phyloP scores from a whole-genome alignment of 768 basidiomycete genomes.

The Crassisporium funariophilum region DNA sequence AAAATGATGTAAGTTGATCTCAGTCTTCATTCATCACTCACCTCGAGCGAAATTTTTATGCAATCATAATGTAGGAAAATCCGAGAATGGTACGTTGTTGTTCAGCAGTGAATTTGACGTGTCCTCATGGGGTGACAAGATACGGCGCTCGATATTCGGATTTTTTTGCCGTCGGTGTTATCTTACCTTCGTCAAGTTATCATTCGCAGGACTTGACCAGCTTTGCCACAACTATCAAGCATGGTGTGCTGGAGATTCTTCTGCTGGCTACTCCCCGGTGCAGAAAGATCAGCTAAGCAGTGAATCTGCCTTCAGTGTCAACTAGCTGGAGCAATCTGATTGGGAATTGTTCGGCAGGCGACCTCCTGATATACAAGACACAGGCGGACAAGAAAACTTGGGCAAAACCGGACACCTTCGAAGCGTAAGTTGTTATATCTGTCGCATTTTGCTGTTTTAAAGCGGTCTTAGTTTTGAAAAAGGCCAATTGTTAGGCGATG shows the following conservation, averaged over 20 bases:
- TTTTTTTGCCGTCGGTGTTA: constrained; percentile 80
- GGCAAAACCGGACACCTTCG: constrained; percentile 63
- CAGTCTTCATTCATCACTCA: background rate
- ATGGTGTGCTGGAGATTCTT: constrained; percentile 56
- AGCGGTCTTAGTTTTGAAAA: constrained; percentile 60
- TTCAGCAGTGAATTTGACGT: no score
- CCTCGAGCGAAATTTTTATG: background rate
- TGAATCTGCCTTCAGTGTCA: constrained; percentile 6
- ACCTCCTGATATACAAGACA: constrained; percentile 61
- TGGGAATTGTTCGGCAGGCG: constrained; percentile 38
- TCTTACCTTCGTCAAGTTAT: constrained; percentile 74
- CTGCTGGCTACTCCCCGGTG: constrained; percentile 49
- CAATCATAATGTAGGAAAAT: constrained; percentile 20
- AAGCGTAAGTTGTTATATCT: constrained; percentile 43
- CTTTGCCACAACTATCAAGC: constrained; percentile 66
- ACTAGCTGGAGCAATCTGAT: background rate
- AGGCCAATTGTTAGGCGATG: constrained; percentile 65
- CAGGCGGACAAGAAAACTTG: constrained; percentile 65
- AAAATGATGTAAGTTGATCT: constrained; percentile 46
- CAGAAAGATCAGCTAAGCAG: constrained; percentile 55
- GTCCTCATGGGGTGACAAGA: constrained; percentile 37
- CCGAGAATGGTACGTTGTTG: constrained; percentile 24
- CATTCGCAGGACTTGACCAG: constrained; percentile 69
- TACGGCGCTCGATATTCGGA: constrained; percentile 77
- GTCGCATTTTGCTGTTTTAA: constrained; percentile 1